A percentile compares a stretch with the other conserved stretches of the same genome.
Evolutionary conservation across 1,139 yeast species (phyloP).

Genomic region (Nakaseomyces bracarensis): DNA sequence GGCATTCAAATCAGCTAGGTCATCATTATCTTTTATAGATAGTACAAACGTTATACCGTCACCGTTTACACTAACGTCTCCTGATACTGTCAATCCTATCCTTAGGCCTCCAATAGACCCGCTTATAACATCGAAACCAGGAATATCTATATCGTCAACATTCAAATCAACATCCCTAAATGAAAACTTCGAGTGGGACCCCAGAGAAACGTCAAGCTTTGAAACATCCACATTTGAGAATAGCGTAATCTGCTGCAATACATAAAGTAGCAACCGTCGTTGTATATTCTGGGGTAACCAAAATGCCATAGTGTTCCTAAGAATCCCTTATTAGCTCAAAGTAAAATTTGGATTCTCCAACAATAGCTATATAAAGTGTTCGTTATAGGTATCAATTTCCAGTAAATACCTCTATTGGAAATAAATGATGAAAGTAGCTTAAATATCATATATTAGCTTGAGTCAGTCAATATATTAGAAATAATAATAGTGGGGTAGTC

Average conservation of each 20-base stretch:
- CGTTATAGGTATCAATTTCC: too few species aligned
- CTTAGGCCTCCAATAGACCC: constrained; percentile 54
- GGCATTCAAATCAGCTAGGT: constrained; percentile 10
- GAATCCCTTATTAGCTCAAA: constrained; percentile 2
- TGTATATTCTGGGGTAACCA: constrained; percentile 84
- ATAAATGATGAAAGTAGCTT: too few species aligned
- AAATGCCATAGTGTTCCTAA: constrained; percentile 40
- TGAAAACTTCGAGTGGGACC: constrained; percentile 45
- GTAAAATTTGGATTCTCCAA: too few species aligned
- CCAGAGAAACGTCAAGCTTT: constrained; percentile 70
- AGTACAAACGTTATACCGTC: constrained; percentile 50
- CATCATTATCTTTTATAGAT: constrained; percentile 14
- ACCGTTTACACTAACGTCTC: constrained; percentile 60
- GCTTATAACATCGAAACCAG: constrained; percentile 56
- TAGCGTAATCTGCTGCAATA: constrained; percentile 72
- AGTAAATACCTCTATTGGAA: too few species aligned
- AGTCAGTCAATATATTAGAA: too few species aligned
- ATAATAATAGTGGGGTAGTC: too few species aligned
- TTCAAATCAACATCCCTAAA: constrained; percentile 62
- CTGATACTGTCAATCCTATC: constrained; percentile 45
- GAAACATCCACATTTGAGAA: constrained; percentile 77
- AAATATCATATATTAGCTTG: too few species aligned
- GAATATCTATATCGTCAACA: constrained; percentile 62
- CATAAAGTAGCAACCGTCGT: constrained; percentile 67
- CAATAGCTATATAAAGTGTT: too few species aligned